Conservation (phyloP, 2,329 filamentous ascomycete species). For the Pseudogymnoascus sp. region DNA sequence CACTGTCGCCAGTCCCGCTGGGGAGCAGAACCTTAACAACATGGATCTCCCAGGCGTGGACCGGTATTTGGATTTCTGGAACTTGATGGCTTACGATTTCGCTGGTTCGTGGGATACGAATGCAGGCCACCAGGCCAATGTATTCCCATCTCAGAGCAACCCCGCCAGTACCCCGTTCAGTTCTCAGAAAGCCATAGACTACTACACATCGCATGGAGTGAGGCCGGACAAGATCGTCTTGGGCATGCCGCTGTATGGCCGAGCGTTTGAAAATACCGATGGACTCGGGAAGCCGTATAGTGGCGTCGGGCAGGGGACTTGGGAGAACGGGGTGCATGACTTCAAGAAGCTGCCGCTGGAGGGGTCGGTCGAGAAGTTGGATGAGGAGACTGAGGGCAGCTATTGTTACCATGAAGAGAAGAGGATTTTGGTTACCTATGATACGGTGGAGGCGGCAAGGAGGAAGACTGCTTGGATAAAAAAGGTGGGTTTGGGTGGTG, state of each 20-base stretch:
- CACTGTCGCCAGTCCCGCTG: conserved; percentile 56
- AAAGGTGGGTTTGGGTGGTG: conserved; percentile 62
- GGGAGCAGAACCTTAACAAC: conserved; percentile 51
- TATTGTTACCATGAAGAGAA: conserved; percentile 64
- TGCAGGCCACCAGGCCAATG: conserved; percentile 73
- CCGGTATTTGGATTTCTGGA: conserved; percentile 62
- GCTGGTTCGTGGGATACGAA: conserved; percentile 69
- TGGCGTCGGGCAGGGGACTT: conserved; percentile 70
- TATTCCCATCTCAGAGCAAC: conserved; percentile 50
- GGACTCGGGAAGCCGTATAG: conserved; percentile 61
- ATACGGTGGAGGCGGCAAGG: conserved; percentile 57
- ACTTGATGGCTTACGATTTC: conserved; percentile 83
- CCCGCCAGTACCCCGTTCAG: conserved; percentile 68
- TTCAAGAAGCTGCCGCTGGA: conserved; percentile 73
- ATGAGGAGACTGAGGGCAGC: conserved; percentile 56
- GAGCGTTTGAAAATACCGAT: conserved; percentile 70
- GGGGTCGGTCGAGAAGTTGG: conserved; percentile 55
- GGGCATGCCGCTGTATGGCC: conserved; percentile 88
- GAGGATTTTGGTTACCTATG: conserved; percentile 69
- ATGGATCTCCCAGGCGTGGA: conserved; percentile 59
- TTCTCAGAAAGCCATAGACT: conserved; percentile 58
- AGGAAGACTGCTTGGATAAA: conserved; percentile 66
- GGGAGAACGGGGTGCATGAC: conserved; percentile 80
- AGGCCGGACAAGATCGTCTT: conserved; percentile 66
- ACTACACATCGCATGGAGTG: conserved; percentile 61